Percentiles rank a stretch among this genome's conserved stretches.
Evolutionary conservation across 2,329 filamentous ascomycete species (phyloP).

Genomic region (Bipolaris gigantea): DNA sequence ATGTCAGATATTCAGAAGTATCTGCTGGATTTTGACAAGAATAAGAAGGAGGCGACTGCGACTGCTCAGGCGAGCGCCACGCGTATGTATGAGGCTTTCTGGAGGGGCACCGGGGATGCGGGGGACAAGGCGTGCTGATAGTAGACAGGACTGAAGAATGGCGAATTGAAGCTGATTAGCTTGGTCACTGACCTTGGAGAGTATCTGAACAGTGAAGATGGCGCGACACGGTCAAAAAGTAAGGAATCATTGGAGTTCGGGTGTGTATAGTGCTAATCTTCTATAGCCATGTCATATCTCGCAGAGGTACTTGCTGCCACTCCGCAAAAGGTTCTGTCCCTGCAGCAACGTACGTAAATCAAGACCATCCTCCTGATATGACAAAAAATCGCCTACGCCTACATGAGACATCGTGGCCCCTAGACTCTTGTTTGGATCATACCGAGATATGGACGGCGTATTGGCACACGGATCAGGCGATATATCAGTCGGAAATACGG

Average conservation of each 20-base stretch:
- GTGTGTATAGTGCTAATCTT: constrained; percentile 14
- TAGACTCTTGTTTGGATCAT: neutral
- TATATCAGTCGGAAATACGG: neutral
- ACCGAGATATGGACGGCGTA: neutral
- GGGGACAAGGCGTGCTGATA: constrained; percentile 15
- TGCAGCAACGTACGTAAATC: constrained; percentile 57
- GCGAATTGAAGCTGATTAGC: constrained; percentile 62
- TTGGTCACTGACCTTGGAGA: constrained; percentile 66
- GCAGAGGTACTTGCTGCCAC: constrained; percentile 56
- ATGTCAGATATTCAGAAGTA: constrained; percentile 59
- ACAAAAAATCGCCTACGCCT: neutral
- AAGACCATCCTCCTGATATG: neutral
- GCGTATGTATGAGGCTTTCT: constrained; percentile 30
- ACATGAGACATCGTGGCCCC: neutral
- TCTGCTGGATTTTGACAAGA: constrained; percentile 54
- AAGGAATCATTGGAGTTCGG: constrained; percentile 4
- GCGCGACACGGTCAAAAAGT: constrained; percentile 61
- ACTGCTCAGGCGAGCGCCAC: constrained; percentile 50
- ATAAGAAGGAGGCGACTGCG: constrained; percentile 50
- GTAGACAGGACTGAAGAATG: constrained; percentile 59
- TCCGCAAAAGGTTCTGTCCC: constrained; percentile 58
- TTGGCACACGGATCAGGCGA: neutral
- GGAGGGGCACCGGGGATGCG: constrained; percentile 7
- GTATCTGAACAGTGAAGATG: constrained; percentile 69
- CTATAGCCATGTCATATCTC: constrained; percentile 52